phyloP scores from a whole-genome alignment of 2,329 filamentous ascomycete genomes.

The Thyridium curvatum region DNA sequence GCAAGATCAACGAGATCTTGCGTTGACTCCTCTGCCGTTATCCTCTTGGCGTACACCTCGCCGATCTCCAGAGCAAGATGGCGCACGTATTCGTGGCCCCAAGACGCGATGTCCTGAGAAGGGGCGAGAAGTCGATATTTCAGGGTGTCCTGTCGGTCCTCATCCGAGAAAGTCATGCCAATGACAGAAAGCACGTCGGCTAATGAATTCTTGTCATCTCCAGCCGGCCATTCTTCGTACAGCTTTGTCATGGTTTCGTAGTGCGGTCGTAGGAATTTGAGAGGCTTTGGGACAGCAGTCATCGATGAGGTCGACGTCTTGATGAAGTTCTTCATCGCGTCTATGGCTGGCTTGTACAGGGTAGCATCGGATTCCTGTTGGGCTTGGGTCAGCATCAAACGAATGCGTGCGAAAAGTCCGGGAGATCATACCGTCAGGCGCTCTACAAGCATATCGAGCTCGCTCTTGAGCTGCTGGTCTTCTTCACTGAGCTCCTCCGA shows the following conservation, averaged over 20 bases:
- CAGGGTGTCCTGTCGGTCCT: slow-evolving; percentile 90
- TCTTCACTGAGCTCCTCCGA: slow-evolving; percentile 93
- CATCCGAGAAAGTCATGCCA: slow-evolving; percentile 97
- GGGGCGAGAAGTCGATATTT: slow-evolving; percentile 91
- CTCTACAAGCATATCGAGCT: slow-evolving; percentile 97
- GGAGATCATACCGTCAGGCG: slow-evolving; percentile 64
- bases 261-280: slow-evolving; percentile 96
- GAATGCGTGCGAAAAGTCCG: not conserved
- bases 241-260: slow-evolving; percentile 83
- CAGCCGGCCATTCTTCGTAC: slow-evolving; percentile 82
- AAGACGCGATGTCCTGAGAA: slow-evolving; percentile 87
- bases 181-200: slow-evolving; percentile 96
- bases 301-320: slow-evolving; percentile 99
- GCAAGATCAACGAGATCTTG: slow-evolving; percentile 83
- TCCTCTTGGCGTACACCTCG: slow-evolving; percentile 82
- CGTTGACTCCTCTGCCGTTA: slow-evolving; percentile 77
- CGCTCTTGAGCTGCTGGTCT: slow-evolving; percentile 95
- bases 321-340: slow-evolving; percentile 97
- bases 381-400: slow-evolving; percentile 11
- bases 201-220: slow-evolving; percentile 80
- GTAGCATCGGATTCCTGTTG: slow-evolving; percentile 73
- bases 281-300: slow-evolving; percentile 96
- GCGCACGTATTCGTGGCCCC: slow-evolving; percentile 97
- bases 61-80: slow-evolving; percentile 95
- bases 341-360: slow-evolving; percentile 86